Conservation (phyloP, 345 rosid genomes). For the Rubroshorea leprosula region DNA sequence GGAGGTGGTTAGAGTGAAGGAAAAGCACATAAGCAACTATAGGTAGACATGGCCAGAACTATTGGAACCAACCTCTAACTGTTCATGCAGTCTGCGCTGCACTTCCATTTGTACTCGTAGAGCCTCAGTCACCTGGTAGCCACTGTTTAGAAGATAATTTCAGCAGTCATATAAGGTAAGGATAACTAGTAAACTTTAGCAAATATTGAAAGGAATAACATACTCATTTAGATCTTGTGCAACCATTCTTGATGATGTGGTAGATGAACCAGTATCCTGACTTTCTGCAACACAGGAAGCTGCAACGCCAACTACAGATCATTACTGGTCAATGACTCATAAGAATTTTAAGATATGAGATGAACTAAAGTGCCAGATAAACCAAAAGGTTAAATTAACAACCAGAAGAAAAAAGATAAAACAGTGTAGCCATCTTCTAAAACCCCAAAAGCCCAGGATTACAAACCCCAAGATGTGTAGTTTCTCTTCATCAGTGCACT, state of each 20-base stretch:
- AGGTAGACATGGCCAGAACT: background rate
- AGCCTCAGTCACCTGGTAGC: constrained; percentile 89
- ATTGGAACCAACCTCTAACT: constrained; percentile 69
- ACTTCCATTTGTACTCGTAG: constrained; percentile 96
- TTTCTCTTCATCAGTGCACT: too few species aligned
- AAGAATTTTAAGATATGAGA: background rate
- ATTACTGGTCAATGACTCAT: constrained; percentile 1
- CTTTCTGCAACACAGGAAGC: constrained; percentile 78
- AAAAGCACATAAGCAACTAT: too few species aligned
- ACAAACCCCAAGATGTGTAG: too few species aligned
- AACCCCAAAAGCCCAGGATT: too few species aligned
- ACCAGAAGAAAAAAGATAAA: too few species aligned
- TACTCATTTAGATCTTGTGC: constrained; percentile 81
- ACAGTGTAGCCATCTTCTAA: too few species aligned
- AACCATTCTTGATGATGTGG: constrained; percentile 53
- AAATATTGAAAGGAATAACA: constrained; percentile 17
- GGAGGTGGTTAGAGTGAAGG: background rate
- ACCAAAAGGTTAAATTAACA: too few species aligned
- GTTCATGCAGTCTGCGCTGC: constrained; percentile 86
- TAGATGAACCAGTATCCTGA: constrained; percentile 75
- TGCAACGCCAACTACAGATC: constrained; percentile 23
- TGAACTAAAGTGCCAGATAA: background rate
- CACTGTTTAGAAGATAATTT: constrained; percentile 41
- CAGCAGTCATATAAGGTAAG: constrained; percentile 4
- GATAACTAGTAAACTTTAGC: background rate